A percentile compares a stretch with the other conserved stretches of the same genome.
These are phyloP conservation scores for Symmetrospora coprosmae DNA, from an alignment of 768 basidiomycete genomes.

Conservation along the genomic window DNA sequence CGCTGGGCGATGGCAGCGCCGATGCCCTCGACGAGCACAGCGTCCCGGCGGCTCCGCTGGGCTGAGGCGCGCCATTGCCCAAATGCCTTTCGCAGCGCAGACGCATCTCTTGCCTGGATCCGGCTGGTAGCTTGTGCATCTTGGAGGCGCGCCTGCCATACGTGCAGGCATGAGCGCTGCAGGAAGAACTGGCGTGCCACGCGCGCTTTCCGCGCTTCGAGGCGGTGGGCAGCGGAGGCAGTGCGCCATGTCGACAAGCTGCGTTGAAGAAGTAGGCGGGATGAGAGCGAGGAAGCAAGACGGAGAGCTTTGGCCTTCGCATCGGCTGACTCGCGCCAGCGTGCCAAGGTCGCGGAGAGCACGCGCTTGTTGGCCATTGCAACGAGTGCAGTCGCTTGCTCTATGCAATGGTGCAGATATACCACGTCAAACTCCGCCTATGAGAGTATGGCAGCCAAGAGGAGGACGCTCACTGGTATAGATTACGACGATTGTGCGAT, in stretches of 20 bases:
- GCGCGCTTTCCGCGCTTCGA: conserved; percentile 13
- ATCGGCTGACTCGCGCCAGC: background rate
- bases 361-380: background rate
- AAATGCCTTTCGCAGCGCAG: background rate
- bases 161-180: background rate
- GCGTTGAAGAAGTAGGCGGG: background rate
- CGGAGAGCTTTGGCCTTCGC: background rate
- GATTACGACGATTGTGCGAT: background rate
- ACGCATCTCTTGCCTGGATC: background rate
- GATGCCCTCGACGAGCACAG: background rate
- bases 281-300: background rate
- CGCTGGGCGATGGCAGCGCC: conserved; percentile 10
- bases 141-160: background rate
- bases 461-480: background rate
- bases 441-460: too few species aligned
- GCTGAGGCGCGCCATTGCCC: too few species aligned
- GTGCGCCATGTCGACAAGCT: background rate
- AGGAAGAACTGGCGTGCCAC: conserved; percentile 21
- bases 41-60: too few species aligned
- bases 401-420: background rate
- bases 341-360: background rate
- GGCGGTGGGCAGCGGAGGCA: background rate
- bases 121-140: background rate
- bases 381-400: background rate
- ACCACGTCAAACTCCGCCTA: too few species aligned